A percentile compares a stretch with the other conserved stretches of the same genome.
phyloP scores from a whole-genome alignment of 208 protist species.

The Wallacemonas rigidus region DNA sequence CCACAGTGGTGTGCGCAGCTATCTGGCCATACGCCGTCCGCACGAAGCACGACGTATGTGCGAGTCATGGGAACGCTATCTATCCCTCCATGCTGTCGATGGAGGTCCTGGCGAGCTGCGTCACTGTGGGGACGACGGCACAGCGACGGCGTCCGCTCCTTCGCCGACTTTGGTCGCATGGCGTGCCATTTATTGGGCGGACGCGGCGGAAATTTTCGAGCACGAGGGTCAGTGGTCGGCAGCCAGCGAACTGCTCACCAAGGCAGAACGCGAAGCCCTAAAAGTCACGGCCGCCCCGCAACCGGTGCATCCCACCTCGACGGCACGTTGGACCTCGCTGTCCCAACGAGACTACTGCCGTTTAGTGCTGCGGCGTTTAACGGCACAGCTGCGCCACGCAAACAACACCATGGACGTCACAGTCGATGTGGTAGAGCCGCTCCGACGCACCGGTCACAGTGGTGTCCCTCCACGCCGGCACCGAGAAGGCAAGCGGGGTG shows the following conservation, averaged over 20 bases:
- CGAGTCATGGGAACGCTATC: conserved; percentile 10
- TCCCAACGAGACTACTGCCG: not conserved
- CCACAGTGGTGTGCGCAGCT: conserved; percentile 7
- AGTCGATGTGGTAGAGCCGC: not conserved
- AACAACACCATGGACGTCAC: not conserved
- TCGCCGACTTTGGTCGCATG: not conserved
- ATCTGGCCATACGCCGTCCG: not conserved
- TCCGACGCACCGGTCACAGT: too few species aligned
- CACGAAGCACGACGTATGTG: not conserved
- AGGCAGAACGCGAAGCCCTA: not conserved
- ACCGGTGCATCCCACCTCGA: too few species aligned
- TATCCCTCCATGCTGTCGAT: not conserved
- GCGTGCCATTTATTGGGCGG: not conserved
- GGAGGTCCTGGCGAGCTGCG: too few species aligned
- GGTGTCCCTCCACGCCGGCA: too few species aligned
- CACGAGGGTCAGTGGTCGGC: conserved; percentile 1
- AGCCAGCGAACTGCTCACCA: not conserved
- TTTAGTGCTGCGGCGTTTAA: conserved; percentile 1
- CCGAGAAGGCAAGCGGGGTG: not conserved
- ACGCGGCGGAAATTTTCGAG: not conserved
- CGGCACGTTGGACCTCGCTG: not conserved
- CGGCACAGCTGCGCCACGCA: not conserved
- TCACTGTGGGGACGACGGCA: too few species aligned
- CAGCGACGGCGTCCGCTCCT: not conserved
- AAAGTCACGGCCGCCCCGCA: not conserved